phyloP scores from a whole-genome alignment of 495 filamentous ascomycete genomes.

The Annulohypoxylon moriforme region DNA sequence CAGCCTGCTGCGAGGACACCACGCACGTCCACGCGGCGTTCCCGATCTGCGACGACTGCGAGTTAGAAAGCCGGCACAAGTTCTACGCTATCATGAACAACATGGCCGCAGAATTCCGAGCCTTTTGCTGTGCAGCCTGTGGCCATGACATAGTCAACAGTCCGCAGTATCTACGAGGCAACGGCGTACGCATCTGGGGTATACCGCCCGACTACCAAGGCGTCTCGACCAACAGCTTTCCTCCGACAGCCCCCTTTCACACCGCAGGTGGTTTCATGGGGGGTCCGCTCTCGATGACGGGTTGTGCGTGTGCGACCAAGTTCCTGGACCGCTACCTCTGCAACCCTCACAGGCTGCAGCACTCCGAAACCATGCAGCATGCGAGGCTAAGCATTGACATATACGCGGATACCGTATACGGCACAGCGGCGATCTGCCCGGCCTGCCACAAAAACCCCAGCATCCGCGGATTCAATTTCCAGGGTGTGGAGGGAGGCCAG shows the following conservation, averaged over 20 bases:
- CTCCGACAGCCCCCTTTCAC: neutral
- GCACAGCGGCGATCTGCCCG: neutral
- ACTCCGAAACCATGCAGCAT: no score
- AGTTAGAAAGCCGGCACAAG: neutral
- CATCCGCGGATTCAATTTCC: slow-evolving; percentile 16
- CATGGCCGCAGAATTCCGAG: neutral
- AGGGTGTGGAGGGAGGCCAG: slow-evolving; percentile 18
- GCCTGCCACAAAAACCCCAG: slow-evolving; percentile 6
- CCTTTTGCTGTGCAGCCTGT: slow-evolving; percentile 8
- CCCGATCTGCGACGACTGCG: slow-evolving; percentile 12
- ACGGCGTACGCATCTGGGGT: neutral
- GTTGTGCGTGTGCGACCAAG: slow-evolving; percentile 31
- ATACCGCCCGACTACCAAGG: neutral
- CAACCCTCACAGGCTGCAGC: slow-evolving; percentile 27
- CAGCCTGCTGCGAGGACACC: slow-evolving; percentile 12
- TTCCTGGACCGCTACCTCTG: slow-evolving; percentile 23
- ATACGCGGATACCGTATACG: neutral
- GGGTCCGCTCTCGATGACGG: neutral
- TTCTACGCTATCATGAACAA: no score
- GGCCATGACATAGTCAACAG: neutral
- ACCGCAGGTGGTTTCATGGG: slow-evolving; percentile 4
- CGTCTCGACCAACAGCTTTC: neutral
- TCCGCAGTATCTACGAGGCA: neutral
- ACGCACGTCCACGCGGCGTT: neutral
- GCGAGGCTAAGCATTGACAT: neutral